phyloP scores from a whole-genome alignment of 768 basidiomycete genomes.

The Cystobasidium tubakii region DNA sequence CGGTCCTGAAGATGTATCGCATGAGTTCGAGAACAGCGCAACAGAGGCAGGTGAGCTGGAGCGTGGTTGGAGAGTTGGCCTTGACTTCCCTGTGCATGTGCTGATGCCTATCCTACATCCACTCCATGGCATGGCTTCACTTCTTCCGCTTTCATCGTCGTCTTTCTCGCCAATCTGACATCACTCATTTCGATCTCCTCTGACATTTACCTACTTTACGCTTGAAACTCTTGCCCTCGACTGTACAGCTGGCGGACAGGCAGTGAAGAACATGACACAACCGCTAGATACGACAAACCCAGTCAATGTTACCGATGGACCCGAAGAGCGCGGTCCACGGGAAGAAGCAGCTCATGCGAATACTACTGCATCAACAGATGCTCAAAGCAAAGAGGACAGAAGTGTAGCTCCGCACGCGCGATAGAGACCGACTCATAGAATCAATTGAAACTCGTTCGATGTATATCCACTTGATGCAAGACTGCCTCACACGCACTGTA shows the following conservation, averaged over 20 bases:
- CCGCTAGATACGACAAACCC: constrained; percentile 2
- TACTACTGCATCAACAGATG: not conserved
- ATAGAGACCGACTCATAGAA: not conserved
- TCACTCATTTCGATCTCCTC: constrained; percentile 10
- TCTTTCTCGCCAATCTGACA: not conserved
- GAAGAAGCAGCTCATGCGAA: constrained; percentile 15
- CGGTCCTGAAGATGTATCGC: not conserved
- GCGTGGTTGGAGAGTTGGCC: too few relatives aligned
- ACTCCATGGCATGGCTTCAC: not conserved
- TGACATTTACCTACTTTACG: too few relatives aligned
- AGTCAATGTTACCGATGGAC: constrained; percentile 7
- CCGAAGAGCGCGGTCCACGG: constrained; percentile 6
- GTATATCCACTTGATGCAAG: too few relatives aligned
- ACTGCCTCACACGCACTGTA: too few relatives aligned
- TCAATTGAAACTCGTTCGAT: too few relatives aligned
- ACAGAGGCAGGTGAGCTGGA: not conserved
- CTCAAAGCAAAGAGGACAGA: constrained; percentile 3
- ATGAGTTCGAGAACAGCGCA: constrained; percentile 24
- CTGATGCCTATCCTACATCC: too few relatives aligned
- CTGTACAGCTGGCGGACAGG: constrained; percentile 3
- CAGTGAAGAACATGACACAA: not conserved
- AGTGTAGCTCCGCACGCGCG: constrained; percentile 7
- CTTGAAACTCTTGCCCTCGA: not conserved
- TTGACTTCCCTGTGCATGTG: too few relatives aligned
- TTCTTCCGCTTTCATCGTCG: not conserved